A percentile compares a stretch with the other conserved stretches of the same genome.
Conservation (phyloP, 257 asterid genomes). For the Lavandula angustifolia region DNA sequence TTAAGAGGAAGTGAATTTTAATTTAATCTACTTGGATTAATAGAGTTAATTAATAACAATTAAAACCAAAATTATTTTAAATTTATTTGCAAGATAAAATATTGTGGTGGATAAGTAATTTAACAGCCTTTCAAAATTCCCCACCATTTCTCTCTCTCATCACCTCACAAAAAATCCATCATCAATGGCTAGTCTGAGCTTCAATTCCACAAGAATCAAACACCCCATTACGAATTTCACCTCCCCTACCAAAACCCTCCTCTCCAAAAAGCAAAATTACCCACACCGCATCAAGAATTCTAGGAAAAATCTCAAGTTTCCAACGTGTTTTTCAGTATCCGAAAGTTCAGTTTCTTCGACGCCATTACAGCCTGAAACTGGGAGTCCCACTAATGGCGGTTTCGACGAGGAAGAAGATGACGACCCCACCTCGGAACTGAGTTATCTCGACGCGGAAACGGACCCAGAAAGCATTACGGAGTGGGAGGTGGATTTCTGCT, state of each 20-base stretch:
- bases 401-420: slow-evolving; percentile 43
- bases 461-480: slow-evolving; percentile 71
- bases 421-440: slow-evolving; percentile 81
- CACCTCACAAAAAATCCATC: slow-evolving; percentile 30
- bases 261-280: slow-evolving; percentile 28
- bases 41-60: too few relatives aligned
- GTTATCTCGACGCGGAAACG: slow-evolving; percentile 83
- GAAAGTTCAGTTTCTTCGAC: slow-evolving; percentile 66
- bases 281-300: slow-evolving; percentile 28
- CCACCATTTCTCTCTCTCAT: slow-evolving; percentile 28
- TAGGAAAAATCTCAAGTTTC: slow-evolving; percentile 40
- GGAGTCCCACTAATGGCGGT: slow-evolving; percentile 27
- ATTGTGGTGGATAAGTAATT: slow-evolving; percentile 43
- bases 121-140: slow-evolving; percentile 39
- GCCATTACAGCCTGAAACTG: slow-evolving; percentile 49
- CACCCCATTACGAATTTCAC: slow-evolving; percentile 45
- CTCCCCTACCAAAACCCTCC: slow-evolving; percentile 38
- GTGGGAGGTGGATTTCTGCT: slow-evolving; percentile 97
- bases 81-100: too few relatives aligned
- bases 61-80: too few relatives aligned
- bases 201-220: slow-evolving; percentile 55
- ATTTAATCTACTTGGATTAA: neutral
- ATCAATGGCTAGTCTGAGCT: slow-evolving; percentile 66
- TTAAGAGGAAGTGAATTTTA: too few relatives aligned
- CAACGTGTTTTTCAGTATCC: slow-evolving; percentile 51